Conservation (phyloP, 768 basidiomycete species). For the Kwoniella sp. region DNA sequence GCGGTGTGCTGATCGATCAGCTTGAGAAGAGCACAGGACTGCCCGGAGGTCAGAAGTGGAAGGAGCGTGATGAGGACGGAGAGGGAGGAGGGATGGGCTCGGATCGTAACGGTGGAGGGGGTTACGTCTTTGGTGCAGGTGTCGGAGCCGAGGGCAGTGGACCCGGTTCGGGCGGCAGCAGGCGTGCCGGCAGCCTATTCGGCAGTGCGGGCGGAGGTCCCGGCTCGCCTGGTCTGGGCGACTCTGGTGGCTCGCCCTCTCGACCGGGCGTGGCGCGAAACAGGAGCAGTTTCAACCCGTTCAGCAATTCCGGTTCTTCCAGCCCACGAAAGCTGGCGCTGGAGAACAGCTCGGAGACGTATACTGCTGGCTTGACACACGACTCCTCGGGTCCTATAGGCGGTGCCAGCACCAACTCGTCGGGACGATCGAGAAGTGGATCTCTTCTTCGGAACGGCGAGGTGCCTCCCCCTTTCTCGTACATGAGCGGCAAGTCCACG, state of each 20-base stretch:
- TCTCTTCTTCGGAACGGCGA: constrained; percentile 10
- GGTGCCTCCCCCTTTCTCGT: constrained; percentile 14
- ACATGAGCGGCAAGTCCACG: constrained; percentile 2
- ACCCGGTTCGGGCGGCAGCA: constrained; percentile 14
- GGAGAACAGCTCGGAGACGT: constrained; percentile 20
- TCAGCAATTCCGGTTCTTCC: constrained; percentile 9
- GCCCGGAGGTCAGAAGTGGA: constrained; percentile 66
- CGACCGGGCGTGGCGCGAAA: constrained; percentile 17
- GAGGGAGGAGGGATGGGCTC: constrained; percentile 27
- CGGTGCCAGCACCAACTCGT: neutral
- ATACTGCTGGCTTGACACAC: constrained; percentile 39
- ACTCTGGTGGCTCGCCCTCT: neutral
- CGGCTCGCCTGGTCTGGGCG: neutral
- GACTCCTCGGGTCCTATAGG: constrained; percentile 33
- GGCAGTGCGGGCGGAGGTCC: constrained; percentile 1
- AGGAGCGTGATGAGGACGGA: constrained; percentile 51
- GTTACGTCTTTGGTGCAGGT: constrained; percentile 46
- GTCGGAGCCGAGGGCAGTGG: constrained; percentile 25
- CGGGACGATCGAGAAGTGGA: constrained; percentile 13
- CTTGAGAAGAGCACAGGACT: constrained; percentile 67
- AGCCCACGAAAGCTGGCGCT: constrained; percentile 6
- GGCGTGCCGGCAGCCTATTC: constrained; percentile 26
- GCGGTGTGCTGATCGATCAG: constrained; percentile 66
- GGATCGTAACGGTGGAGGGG: constrained; percentile 11
- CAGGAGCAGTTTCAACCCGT: constrained; percentile 31